Percentiles rank a stretch among this genome's conserved stretches.
phyloP scores from a whole-genome alignment of 2,329 filamentous ascomycete species.

The Domatiomyces catenatus region DNA sequence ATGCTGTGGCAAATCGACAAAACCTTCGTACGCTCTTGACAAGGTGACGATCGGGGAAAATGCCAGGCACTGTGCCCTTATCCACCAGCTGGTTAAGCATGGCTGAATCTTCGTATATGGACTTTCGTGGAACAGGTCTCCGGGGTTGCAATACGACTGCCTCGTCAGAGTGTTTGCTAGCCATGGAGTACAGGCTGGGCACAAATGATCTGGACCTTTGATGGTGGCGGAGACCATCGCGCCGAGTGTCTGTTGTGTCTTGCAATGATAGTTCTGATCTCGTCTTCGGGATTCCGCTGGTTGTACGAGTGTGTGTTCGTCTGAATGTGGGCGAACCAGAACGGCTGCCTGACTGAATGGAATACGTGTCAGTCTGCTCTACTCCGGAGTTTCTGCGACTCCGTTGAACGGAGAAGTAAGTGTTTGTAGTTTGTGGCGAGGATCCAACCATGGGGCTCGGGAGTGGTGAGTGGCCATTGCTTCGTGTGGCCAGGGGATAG shows the following conservation, averaged over 20 bases:
- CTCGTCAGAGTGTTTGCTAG: slow-evolving; percentile 27
- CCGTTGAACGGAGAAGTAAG: slow-evolving; percentile 25
- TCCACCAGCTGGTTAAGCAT: slow-evolving; percentile 29
- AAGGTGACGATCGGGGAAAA: slow-evolving; percentile 31
- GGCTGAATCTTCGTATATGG: slow-evolving; percentile 31
- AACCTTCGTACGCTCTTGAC: slow-evolving; percentile 32
- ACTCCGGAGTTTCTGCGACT: slow-evolving; percentile 27
- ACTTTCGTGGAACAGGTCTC: slow-evolving; percentile 26
- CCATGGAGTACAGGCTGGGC: slow-evolving; percentile 32
- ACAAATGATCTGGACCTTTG: slow-evolving; percentile 25
- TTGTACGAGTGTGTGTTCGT: slow-evolving; percentile 28
- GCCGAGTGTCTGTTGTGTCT: slow-evolving; percentile 18
- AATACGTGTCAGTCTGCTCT: slow-evolving; percentile 29
- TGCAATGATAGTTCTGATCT: slow-evolving; percentile 26
- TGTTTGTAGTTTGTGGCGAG: slow-evolving; percentile 8
- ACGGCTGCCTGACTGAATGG: slow-evolving; percentile 21
- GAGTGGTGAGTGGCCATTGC: slow-evolving; percentile 9
- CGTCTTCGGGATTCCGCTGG: slow-evolving; percentile 28
- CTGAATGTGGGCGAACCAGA: slow-evolving; percentile 26
- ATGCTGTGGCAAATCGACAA: slow-evolving; percentile 32
- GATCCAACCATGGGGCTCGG: slow-evolving; percentile 8
- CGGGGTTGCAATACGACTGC: slow-evolving; percentile 27
- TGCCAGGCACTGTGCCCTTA: slow-evolving; percentile 30
- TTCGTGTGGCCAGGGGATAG: not conserved
- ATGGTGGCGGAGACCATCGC: slow-evolving; percentile 17